Evolutionary conservation across 2,329 filamentous ascomycete species (phyloP).

Genomic region (Colletotrichum gigasporum): DNA sequence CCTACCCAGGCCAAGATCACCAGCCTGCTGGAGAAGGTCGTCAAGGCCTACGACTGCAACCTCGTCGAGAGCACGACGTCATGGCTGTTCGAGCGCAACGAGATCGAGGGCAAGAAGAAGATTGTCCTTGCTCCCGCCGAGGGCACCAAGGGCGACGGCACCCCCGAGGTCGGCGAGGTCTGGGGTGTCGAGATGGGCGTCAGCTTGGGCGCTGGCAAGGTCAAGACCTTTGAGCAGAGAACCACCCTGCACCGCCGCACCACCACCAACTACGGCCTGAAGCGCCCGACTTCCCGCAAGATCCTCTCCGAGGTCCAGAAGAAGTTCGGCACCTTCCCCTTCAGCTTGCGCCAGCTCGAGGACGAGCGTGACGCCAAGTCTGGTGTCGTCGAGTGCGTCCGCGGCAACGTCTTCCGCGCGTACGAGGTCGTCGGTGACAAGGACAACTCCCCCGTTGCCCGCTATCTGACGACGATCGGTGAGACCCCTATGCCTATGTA

Average conservation of each 20-base stretch:
- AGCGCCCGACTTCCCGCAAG: slow-evolving; percentile 92
- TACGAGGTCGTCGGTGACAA: slow-evolving; percentile 97
- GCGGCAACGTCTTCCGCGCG: slow-evolving; percentile 89
- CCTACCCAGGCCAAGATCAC: slow-evolving; percentile 90
- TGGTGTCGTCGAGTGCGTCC: slow-evolving; percentile 95
- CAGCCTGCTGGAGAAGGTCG: slow-evolving; percentile 87
- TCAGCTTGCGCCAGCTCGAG: slow-evolving; percentile 95
- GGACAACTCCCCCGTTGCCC: slow-evolving; percentile 84
- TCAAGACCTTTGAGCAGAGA: slow-evolving; percentile 89
- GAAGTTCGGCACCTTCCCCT: slow-evolving; percentile 98
- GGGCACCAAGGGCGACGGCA: slow-evolving; percentile 89
- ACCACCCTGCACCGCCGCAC: slow-evolving; percentile 94
- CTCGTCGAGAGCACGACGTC: slow-evolving; percentile 98
- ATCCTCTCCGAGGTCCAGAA: slow-evolving; percentile 94
- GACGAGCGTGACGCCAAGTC: slow-evolving; percentile 97
- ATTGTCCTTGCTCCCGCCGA: slow-evolving; percentile 91
- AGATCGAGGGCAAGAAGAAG: slow-evolving; percentile 98
- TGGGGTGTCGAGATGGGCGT: slow-evolving; percentile 98
- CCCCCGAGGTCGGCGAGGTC: slow-evolving; percentile 88
- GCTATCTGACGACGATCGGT: slow-evolving; percentile 93
- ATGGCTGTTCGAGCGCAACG: slow-evolving; percentile 95
- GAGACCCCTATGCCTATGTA: too few species aligned
- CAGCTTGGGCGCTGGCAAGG: slow-evolving; percentile 90
- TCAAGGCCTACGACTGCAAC: slow-evolving; percentile 89
- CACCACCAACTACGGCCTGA: slow-evolving; percentile 88